Evolutionary conservation across 2,329 filamentous ascomycete genomes (phyloP).

Genomic region (Penicillium sp.): DNA sequence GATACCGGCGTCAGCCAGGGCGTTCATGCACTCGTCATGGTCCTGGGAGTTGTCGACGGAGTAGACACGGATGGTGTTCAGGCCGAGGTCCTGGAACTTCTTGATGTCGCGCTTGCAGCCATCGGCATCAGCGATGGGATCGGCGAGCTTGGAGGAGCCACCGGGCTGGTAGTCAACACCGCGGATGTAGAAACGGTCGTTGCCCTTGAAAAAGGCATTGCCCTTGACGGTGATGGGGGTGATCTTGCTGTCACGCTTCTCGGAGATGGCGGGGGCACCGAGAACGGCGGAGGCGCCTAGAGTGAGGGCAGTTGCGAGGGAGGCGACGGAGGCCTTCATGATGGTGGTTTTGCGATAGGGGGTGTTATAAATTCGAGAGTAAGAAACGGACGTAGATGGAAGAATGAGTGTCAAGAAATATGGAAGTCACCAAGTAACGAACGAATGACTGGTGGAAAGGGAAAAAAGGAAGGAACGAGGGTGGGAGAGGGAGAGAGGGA

Average conservation of each 20-base stretch:
- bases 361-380: not conserved
- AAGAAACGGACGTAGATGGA: not conserved
- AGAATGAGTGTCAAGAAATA: constrained; percentile 9
- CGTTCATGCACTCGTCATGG: constrained; percentile 81
- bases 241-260: constrained; percentile 42
- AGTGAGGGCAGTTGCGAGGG: constrained; percentile 45
- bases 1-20: constrained; percentile 76
- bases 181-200: constrained; percentile 52
- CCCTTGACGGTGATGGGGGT: constrained; percentile 58
- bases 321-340: constrained; percentile 51
- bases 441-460: constrained; percentile 23
- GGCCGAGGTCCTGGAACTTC: constrained; percentile 75
- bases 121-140: constrained; percentile 68
- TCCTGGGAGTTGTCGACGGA: constrained; percentile 77
- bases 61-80: constrained; percentile 92
- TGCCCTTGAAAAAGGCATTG: constrained; percentile 62
- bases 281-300: constrained; percentile 45
- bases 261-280: constrained; percentile 37
- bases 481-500: too few species aligned
- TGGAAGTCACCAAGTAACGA: not conserved
- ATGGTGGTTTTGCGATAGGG: constrained; percentile 19
- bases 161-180: constrained; percentile 62
- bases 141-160: constrained; percentile 58
- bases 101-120: constrained; percentile 73
- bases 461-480: constrained; percentile 19